Base-by-base conservation (phyloP, 306 rosid genomes). In the Malus sieversii region DNA sequence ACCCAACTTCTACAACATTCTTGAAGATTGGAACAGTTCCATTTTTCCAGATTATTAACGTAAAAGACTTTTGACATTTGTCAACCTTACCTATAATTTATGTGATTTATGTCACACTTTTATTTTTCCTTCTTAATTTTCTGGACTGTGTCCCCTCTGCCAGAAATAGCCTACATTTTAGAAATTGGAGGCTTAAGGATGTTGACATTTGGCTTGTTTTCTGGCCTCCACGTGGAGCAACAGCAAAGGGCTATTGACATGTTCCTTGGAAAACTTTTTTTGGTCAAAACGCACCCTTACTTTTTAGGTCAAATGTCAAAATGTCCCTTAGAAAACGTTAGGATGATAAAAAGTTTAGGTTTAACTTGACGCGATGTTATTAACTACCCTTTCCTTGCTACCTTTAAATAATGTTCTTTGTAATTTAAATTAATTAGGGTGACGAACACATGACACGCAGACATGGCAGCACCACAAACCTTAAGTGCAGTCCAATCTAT, bases 211-310 rank as follows among this genome's bases (percentile, higher is more conserved):
- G 19, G 68, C 20, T 73, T 38, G 42, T 40, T 55, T 23, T 38
- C 32, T 35, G 44, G 63, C 78, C 84, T 58, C 92, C 92, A 77
- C 88, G 85, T 90, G 96, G 92, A 84, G 80, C 66, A 70, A 73
- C 53, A 22, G n/a, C 30, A 67, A 23, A 22, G 70, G 74, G 70
- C 70, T 63, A 60, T 66, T 75, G 79, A 71, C 84, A 32, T 62
- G 52, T 79, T 79, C 79, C 38, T 8, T 16, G 6, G 20, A 51
- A 48, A 48, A 51, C 44, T 2, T 8, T 2, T 8, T 40, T 2
- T 40, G 2, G 44, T 40, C 44, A 40, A 40, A 40, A 38, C 46
- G 58, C 75, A 77, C 78, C 38, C 14, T 3, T 35, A 35, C 0
- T 35, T 35, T 35, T 6, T 35, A 35, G 38, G 38, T 35, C 38